phyloP scores from a whole-genome alignment of 148 eudicot species.

The Camellia japonica region DNA sequence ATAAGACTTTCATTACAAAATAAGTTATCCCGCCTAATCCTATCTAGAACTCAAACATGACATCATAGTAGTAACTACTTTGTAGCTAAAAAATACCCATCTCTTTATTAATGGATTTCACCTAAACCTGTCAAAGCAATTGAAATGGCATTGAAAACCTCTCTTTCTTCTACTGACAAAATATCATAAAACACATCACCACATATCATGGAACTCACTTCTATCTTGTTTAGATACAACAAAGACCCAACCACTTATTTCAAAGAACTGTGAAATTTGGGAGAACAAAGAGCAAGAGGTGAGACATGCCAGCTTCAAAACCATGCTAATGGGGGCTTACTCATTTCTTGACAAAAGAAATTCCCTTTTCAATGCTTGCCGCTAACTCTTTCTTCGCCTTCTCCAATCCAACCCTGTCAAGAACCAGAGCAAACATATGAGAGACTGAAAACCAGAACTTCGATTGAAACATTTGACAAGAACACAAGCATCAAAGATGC shows the following conservation, averaged over 20 bases:
- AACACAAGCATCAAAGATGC: neutral
- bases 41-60: no score
- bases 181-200: neutral
- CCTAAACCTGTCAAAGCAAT: constrained; percentile 5
- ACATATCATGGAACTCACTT: neutral
- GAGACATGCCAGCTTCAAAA: neutral
- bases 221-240: neutral
- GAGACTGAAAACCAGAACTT: neutral
- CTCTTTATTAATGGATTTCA: constrained; percentile 1
- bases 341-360: constrained; percentile 70
- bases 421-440: neutral
- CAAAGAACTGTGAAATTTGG: neutral
- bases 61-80: neutral
- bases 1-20: no score
- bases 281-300: neutral
- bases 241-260: constrained; percentile 3
- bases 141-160: neutral
- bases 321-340: neutral
- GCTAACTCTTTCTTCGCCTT: constrained; percentile 91
- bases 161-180: neutral
- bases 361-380: constrained; percentile 79
- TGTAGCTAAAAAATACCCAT: neutral
- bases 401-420: constrained; percentile 73
- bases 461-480: neutral
- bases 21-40: no score